A percentile compares a stretch with the other conserved stretches of the same genome.
Conservation (phyloP, 1,139 yeast species). For the Yamadazyma membranifaciens region DNA sequence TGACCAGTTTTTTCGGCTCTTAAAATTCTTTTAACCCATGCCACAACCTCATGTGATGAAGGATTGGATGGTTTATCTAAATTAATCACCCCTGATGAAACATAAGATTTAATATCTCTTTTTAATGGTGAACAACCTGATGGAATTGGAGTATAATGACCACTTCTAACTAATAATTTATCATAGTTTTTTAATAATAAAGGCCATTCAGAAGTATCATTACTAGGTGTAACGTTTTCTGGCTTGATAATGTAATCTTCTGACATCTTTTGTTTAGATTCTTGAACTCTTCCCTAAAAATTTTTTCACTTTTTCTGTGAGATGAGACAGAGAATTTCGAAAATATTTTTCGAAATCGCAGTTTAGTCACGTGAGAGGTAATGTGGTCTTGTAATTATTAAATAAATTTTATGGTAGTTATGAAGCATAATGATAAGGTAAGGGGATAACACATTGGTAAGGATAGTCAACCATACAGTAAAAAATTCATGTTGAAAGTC, state of each 20-base stretch:
- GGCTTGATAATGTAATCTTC: conserved; percentile 86
- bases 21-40: conserved; percentile 95
- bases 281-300: conserved; percentile 10
- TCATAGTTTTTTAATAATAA: conserved; percentile 90
- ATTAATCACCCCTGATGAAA: conserved; percentile 94
- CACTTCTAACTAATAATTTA: conserved; percentile 89
- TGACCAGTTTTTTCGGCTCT: conserved; percentile 98
- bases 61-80: conserved; percentile 98
- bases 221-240: conserved; percentile 72
- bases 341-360: neutral
- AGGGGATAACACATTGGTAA: too few relatives aligned
- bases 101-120: conserved; percentile 86
- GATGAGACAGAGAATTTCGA: conserved; percentile 12
- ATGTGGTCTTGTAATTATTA: neutral
- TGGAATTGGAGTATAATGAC: conserved; percentile 96
- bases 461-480: too few relatives aligned
- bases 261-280: conserved; percentile 38
- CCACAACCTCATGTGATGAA: conserved; percentile 97
- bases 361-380: neutral
- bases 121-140: conserved; percentile 92
- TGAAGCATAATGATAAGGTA: too few relatives aligned
- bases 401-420: neutral
- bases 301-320: conserved; percentile 13
- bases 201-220: conserved; percentile 95
- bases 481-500: neutral